Conservation (phyloP, 306 rosid species). For the Crotalaria pallida region DNA sequence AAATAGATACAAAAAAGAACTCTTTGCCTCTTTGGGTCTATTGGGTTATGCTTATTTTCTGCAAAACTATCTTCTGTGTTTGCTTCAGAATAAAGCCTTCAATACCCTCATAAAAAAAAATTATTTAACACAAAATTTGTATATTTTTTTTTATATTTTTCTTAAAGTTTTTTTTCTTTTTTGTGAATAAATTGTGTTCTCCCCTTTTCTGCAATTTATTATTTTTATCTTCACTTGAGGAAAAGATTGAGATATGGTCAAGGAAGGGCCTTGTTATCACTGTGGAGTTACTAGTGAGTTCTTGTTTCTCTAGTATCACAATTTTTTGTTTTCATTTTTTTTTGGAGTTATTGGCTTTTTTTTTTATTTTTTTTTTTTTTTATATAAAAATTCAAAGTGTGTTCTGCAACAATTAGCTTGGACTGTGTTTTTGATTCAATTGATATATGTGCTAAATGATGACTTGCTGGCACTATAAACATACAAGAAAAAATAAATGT, state of each 20-base stretch:
- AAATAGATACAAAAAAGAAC: conserved; percentile 24
- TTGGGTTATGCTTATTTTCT: conserved; percentile 44
- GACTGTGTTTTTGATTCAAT: conserved; percentile 29
- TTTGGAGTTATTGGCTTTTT: conserved; percentile 17
- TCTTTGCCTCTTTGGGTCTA: conserved; percentile 45
- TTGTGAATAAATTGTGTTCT: conserved; percentile 29
- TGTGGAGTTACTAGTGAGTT: conserved; percentile 99
- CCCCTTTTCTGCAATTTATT: conserved; percentile 32
- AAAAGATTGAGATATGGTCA: conserved; percentile 76
- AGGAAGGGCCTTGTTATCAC: conserved; percentile 99
- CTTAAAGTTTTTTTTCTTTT: neutral
- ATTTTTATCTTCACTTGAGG: conserved; percentile 36
- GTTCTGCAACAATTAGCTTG: conserved; percentile 18
- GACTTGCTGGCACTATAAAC: conserved; percentile 23
- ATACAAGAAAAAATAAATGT: no score
- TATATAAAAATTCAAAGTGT: neutral
- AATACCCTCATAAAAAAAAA: conserved; percentile 35
- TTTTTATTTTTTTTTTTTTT: neutral
- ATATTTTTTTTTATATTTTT: conserved; percentile 19
- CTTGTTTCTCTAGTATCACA: conserved; percentile 62
- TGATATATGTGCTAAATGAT: conserved; percentile 11
- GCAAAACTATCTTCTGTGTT: conserved; percentile 55
- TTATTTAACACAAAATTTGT: conserved; percentile 35
- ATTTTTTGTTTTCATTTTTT: conserved; percentile 1
- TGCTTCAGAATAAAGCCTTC: conserved; percentile 44